Conservation (phyloP, 2,329 filamentous ascomycete species). For the Epicoccum sorghinum region DNA sequence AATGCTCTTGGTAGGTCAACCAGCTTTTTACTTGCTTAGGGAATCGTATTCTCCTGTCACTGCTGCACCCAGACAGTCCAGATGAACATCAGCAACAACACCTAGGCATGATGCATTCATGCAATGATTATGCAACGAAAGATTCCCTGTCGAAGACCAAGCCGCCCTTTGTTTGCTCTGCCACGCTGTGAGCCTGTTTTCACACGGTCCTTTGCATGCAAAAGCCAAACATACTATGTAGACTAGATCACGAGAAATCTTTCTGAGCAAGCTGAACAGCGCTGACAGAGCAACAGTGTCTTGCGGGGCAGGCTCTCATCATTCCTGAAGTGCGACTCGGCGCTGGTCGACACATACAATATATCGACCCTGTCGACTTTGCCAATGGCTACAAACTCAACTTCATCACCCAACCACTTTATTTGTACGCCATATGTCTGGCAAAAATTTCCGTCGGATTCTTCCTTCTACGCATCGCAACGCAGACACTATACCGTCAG, state of each 20-base stretch:
- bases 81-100: too few relatives aligned
- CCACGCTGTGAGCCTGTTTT: not conserved
- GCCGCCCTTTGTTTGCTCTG: not conserved
- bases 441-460: constrained; percentile 58
- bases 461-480: constrained; percentile 56
- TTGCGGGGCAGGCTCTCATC: constrained; percentile 50
- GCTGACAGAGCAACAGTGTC: constrained; percentile 31
- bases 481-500: constrained; percentile 48
- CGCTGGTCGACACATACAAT: constrained; percentile 54
- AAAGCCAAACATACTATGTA: not conserved
- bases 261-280: not conserved
- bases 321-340: constrained; percentile 52
- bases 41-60: too few relatives aligned
- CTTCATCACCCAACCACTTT: constrained; percentile 56
- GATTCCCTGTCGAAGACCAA: too few relatives aligned
- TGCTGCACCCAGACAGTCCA: too few relatives aligned
- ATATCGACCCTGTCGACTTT: constrained; percentile 48
- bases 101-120: too few relatives aligned
- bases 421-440: constrained; percentile 52
- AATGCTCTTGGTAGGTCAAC: constrained; percentile 41
- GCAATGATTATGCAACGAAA: too few relatives aligned
- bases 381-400: constrained; percentile 54
- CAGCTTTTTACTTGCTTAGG: not conserved
- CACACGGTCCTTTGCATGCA: not conserved
- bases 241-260: too few relatives aligned